Evolutionary conservation across 2,329 filamentous ascomycete species (phyloP).

Genomic region (Colletotrichum endophyticum): DNA sequence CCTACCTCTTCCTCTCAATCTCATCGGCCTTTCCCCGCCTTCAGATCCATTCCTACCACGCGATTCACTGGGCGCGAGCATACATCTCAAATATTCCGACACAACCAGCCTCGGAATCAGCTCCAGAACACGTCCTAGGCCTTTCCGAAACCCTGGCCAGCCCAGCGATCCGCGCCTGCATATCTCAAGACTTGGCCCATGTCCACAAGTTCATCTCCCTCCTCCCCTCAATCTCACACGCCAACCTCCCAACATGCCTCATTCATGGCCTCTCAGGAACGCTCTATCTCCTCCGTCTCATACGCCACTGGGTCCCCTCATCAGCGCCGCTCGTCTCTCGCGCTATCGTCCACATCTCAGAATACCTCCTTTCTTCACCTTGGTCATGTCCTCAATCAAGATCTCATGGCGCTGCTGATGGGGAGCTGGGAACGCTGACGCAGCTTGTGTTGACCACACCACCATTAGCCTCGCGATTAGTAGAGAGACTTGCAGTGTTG

Average conservation of each 20-base stretch:
- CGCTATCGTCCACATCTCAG: constrained; percentile 60
- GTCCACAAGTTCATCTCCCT: constrained; percentile 45
- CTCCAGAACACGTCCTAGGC: constrained; percentile 41
- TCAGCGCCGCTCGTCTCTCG: constrained; percentile 54
- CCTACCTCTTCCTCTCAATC: constrained; percentile 58
- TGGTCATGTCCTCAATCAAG: background rate
- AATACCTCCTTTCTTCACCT: constrained; percentile 54
- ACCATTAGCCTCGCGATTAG: constrained; percentile 56
- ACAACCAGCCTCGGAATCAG: background rate
- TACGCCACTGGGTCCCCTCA: constrained; percentile 60
- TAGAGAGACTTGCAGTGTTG: constrained; percentile 56
- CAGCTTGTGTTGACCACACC: constrained; percentile 68
- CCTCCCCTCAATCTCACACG: constrained; percentile 32
- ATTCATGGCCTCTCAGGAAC: constrained; percentile 72
- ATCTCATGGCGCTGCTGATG: constrained; percentile 68
- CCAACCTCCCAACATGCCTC: constrained; percentile 58
- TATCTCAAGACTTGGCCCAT: constrained; percentile 41
- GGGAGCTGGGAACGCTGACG: constrained; percentile 72
- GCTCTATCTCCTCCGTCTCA: constrained; percentile 70
- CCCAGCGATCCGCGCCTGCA: constrained; percentile 48
- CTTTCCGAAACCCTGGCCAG: constrained; percentile 53
- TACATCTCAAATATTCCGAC: constrained; percentile 46
- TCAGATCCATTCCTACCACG: constrained; percentile 42
- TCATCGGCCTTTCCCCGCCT: constrained; percentile 48
- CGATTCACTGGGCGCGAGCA: constrained; percentile 49